These are phyloP conservation scores for Catharanthus roseus DNA, from an alignment of 257 asterid genomes.

Conservation along the genomic window DNA sequence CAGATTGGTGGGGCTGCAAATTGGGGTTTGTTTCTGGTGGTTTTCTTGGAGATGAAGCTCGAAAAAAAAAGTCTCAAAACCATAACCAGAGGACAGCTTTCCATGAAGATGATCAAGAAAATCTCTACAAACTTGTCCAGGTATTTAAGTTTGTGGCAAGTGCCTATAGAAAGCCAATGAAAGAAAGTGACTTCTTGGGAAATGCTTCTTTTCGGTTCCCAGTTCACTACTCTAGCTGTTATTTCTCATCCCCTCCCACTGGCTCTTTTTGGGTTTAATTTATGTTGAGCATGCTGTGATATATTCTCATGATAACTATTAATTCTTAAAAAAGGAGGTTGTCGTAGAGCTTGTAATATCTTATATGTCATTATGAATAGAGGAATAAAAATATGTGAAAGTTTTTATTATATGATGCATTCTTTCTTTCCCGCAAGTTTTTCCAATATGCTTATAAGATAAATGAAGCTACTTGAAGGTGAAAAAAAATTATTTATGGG, in stretches of 20 bases:
- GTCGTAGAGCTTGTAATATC: not conserved
- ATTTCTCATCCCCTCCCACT: not conserved
- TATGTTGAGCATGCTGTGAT: not conserved
- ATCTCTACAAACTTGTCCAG: constrained; percentile 88
- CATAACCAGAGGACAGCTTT: constrained; percentile 45
- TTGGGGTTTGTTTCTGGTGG: constrained; percentile 82
- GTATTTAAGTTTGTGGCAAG: constrained; percentile 30
- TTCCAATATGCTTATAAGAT: not conserved
- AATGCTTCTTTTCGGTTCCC: too few species aligned
- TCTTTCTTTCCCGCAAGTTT: not conserved
- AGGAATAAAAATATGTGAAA: too few species aligned
- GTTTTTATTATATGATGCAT: not conserved
- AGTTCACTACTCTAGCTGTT: too few species aligned
- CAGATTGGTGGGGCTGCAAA: constrained; percentile 91
- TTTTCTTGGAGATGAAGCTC: constrained; percentile 77
- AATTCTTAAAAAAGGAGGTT: not conserved
- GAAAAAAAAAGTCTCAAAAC: constrained; percentile 45
- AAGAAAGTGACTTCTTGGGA: too few species aligned
- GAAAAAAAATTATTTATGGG: not conserved
- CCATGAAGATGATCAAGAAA: constrained; percentile 89
- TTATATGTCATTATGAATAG: not conserved
- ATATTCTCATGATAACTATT: not conserved
- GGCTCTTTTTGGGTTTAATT: too few species aligned
- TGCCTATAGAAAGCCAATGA: too few species aligned
- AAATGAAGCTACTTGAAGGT: not conserved